A percentile compares a stretch with the other conserved stretches of the same genome.
Evolutionary conservation across 1,284 basidiomycete species (phyloP).

Genomic region (Sporisorium graminicola): DNA sequence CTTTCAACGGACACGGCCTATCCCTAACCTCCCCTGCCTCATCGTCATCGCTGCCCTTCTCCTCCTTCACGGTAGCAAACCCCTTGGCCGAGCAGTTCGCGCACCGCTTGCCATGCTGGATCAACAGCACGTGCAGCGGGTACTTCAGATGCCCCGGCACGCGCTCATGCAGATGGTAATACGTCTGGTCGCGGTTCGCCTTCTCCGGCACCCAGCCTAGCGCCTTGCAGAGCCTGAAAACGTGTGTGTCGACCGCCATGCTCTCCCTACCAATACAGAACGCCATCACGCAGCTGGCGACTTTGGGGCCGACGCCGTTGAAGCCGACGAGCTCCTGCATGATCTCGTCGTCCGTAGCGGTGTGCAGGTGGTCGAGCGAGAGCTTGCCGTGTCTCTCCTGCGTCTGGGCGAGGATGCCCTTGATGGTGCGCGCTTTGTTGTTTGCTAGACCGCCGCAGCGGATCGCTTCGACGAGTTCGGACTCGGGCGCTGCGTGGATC

Average conservation of each 20-base stretch:
- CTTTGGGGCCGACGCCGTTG: conserved; percentile 81
- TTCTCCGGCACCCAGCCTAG: conserved; percentile 80
- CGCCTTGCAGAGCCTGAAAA: conserved; percentile 75
- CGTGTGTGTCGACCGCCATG: conserved; percentile 82
- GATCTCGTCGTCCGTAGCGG: conserved; percentile 74
- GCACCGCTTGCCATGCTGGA: conserved; percentile 74
- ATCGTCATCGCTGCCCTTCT: conserved; percentile 20
- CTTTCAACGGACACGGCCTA: conserved; percentile 46
- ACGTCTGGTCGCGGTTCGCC: conserved; percentile 76
- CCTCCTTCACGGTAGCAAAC: conserved; percentile 66
- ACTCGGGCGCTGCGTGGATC: conserved; percentile 74
- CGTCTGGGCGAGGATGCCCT: conserved; percentile 48
- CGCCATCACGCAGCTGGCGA: conserved; percentile 81
- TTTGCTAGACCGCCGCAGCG: conserved; percentile 80
- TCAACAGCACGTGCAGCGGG: conserved; percentile 79
- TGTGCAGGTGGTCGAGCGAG: conserved; percentile 71
- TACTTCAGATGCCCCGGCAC: conserved; percentile 79
- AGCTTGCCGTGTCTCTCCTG: conserved; percentile 46
- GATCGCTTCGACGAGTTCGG: conserved; percentile 76
- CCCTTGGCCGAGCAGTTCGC: conserved; percentile 66
- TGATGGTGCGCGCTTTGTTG: conserved; percentile 79
- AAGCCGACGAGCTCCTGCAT: conserved; percentile 73
- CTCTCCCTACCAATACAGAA: conserved; percentile 80
- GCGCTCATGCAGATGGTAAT: conserved; percentile 78
- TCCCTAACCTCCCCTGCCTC: conserved; percentile 7